Conservation (phyloP, 208 protist species). For the Kentomonas sorsogonicus region DNA sequence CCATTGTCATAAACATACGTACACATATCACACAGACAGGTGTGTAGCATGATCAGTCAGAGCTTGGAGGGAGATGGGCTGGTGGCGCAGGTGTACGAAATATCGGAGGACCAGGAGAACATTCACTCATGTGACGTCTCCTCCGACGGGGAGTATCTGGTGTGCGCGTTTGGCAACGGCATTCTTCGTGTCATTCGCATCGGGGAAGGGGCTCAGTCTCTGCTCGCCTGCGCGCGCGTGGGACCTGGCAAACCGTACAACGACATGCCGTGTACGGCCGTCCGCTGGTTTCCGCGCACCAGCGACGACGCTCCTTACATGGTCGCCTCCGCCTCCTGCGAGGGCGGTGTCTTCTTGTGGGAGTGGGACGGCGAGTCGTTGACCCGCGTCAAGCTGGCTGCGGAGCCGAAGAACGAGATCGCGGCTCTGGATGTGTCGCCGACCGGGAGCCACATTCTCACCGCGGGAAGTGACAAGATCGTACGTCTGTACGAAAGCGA, state of each 20-base stretch:
- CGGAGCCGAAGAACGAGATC: slow-evolving; percentile 70
- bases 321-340: slow-evolving; percentile 52
- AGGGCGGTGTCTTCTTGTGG: slow-evolving; percentile 66
- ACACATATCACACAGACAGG: too few species aligned
- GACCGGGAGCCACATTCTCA: slow-evolving; percentile 47
- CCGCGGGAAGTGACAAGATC: slow-evolving; percentile 76
- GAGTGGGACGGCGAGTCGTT: slow-evolving; percentile 26
- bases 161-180: slow-evolving; percentile 52
- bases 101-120: slow-evolving; percentile 28
- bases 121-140: slow-evolving; percentile 37
- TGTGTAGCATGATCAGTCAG: too few species aligned
- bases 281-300: slow-evolving; percentile 48
- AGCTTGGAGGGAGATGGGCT: too few species aligned
- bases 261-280: slow-evolving; percentile 41
- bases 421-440: slow-evolving; percentile 53
- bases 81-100: background rate
- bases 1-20: too few species aligned
- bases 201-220: slow-evolving; percentile 28
- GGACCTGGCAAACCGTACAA: slow-evolving; percentile 27
- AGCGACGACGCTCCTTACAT: slow-evolving; percentile 13
- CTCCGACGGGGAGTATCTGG: slow-evolving; percentile 46
- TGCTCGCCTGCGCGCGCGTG: slow-evolving; percentile 9
- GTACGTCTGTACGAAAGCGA: slow-evolving; percentile 71
- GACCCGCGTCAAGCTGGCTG: slow-evolving; percentile 16
- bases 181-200: slow-evolving; percentile 32